A percentile compares a stretch with the other conserved stretches of the same genome.
Evolutionary conservation across 2,329 filamentous ascomycete species (phyloP).

Genomic region (Cephalotrichum gorgonifer): DNA sequence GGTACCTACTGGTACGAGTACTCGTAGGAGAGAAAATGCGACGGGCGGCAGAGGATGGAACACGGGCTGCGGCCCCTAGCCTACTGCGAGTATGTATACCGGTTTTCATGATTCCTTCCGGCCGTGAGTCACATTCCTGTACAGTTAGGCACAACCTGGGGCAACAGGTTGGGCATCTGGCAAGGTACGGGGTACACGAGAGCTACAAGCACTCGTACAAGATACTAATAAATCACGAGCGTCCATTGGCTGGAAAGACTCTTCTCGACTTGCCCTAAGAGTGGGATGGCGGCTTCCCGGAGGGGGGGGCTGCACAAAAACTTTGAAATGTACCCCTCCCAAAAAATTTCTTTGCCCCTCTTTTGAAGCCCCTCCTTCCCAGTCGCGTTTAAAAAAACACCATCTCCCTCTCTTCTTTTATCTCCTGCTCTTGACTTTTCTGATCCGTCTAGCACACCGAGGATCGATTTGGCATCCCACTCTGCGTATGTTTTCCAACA

Average conservation of each 20-base stretch:
- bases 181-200: not conserved
- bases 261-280: constrained; percentile 5
- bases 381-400: constrained; percentile 6
- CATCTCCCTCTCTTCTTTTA: constrained; percentile 3
- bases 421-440: constrained; percentile 3
- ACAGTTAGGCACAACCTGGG: constrained; percentile 2
- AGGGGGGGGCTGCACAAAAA: constrained; percentile 6
- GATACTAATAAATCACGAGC: not conserved
- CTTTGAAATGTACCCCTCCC: constrained; percentile 7
- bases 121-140: constrained; percentile 2
- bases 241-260: not conserved
- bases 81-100: not conserved
- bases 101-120: not conserved
- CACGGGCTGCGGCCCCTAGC: not conserved
- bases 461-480: constrained; percentile 7
- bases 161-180: constrained; percentile 3
- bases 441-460: constrained; percentile 6
- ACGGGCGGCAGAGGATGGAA: not conserved
- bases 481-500: constrained; percentile 4
- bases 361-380: not conserved
- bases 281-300: constrained; percentile 6
- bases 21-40: not conserved
- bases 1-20: no score
- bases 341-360: constrained; percentile 6
- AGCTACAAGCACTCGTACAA: not conserved